Base-by-base conservation (phyloP, 306 rosid genomes). In the Acacia confusa region DNA sequence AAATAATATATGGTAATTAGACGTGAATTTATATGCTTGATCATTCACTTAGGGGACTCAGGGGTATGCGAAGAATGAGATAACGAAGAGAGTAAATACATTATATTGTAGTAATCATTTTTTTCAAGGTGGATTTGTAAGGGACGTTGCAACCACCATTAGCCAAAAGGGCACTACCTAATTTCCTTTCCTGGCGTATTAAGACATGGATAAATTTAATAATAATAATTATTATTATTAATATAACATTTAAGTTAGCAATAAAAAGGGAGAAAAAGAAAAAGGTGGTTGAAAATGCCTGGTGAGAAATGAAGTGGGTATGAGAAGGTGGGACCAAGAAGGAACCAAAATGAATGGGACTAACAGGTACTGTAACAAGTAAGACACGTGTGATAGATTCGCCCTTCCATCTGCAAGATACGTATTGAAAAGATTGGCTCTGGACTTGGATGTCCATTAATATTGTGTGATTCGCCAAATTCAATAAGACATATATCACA, bases 91-190 rank as follows among this genome's bases (percentile, higher is more conserved):
- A 48, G 17, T 15, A 48, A 16, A 48, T 60, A 25, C 7, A 60
- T 22, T 27, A 27, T 30, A 27, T 30, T 61, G 14, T 2, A 36
- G 45, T 78, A 68, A 36, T 74, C 55, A 72, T 74, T 78, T 70
- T 78, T 78, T n/a, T n/a, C n/a, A 61, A 87, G 90, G 88, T 81
- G 78, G 72, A 79, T 75, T 87, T 78, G 74, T 44, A 1, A 77
- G 79, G 75, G 91, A 88, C 86, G 74, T 83, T 78, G 78, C 83
- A 88, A 81, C 91, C 74, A 83, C 81, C 87, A 34, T 78, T 81
- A 52, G 78, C 66, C 70, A 53, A 44, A 85, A 38, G 25, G n/a
- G 71, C 67, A 75, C 82, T 58, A 81, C 80, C 84, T 38, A 73
- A 83, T 67, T 68, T 47, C 65, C 43, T 38, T 72, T 38, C 65